These are phyloP conservation scores for Myxozyma monticola DNA, from an alignment of 805 yeast genomes.

Conservation along the genomic window DNA sequence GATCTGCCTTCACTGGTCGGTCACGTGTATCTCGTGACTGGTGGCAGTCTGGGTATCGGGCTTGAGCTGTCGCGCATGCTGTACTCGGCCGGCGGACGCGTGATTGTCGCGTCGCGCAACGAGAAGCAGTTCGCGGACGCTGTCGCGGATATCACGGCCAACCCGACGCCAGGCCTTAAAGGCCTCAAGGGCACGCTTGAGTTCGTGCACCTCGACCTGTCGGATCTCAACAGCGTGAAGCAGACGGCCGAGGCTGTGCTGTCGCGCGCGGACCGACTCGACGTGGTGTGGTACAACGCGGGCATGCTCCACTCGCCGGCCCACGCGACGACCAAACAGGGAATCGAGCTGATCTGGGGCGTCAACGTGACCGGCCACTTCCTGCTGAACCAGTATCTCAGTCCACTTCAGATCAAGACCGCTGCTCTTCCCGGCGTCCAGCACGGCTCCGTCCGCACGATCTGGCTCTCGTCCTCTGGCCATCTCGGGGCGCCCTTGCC, in stretches of 20 bases:
- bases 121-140: conserved; percentile 4
- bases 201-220: conserved; percentile 12
- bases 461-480: conserved; percentile 48
- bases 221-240: conserved; percentile 37
- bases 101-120: conserved; percentile 7
- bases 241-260: conserved; percentile 40
- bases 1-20: background rate
- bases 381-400: conserved; percentile 43
- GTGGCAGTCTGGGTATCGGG: conserved; percentile 15
- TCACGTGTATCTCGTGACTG: conserved; percentile 9
- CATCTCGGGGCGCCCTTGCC: conserved; percentile 38
- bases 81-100: conserved; percentile 6
- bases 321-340: conserved; percentile 43
- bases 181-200: conserved; percentile 4
- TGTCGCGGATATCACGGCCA: conserved; percentile 1
- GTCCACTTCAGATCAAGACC: conserved; percentile 43
- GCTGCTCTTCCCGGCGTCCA: conserved; percentile 32
- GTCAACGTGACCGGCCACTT: conserved; percentile 50
- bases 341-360: conserved; percentile 48
- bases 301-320: too few species aligned
- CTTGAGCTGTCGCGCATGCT: conserved; percentile 9
- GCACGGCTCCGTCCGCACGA: conserved; percentile 39
- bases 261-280: conserved; percentile 35
- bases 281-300: conserved; percentile 45
- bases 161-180: background rate